phyloP scores from a whole-genome alignment of 768 basidiomycete genomes.

The Pisolithus sp. region DNA sequence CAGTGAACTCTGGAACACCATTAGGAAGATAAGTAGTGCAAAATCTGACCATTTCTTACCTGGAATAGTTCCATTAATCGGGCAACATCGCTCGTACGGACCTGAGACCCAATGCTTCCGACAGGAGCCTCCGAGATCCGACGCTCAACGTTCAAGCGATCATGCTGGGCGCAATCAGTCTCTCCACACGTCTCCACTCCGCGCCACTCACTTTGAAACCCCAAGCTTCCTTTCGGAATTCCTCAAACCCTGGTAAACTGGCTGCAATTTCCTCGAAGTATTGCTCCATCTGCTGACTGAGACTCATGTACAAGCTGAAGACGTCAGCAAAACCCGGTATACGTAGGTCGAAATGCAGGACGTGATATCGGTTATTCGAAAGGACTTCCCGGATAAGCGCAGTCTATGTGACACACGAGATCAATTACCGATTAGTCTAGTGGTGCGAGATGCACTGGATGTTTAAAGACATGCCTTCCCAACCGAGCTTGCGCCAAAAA shows the following conservation, averaged over 20 bases:
- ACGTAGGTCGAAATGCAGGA: constrained; percentile 77
- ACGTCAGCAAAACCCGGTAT: constrained; percentile 83
- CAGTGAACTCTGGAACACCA: constrained; percentile 48
- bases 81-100: constrained; percentile 76
- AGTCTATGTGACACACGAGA: constrained; percentile 39
- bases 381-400: constrained; percentile 75
- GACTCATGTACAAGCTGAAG: constrained; percentile 66
- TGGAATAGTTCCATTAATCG: constrained; percentile 83
- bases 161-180: constrained; percentile 43
- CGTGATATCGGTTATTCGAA: constrained; percentile 61
- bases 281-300: constrained; percentile 76
- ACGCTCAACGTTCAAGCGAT: constrained; percentile 67
- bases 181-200: neutral
- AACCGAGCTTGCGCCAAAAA: constrained; percentile 76
- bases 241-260: constrained; percentile 55
- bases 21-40: neutral
- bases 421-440: neutral
- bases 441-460: neutral
- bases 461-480: constrained; percentile 52
- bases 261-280: constrained; percentile 66
- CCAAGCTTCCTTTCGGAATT: constrained; percentile 70
- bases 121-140: constrained; percentile 42
- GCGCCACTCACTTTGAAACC: constrained; percentile 60
- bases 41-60: constrained; percentile 26
- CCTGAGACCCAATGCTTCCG: constrained; percentile 38